Evolutionary conservation across 495 filamentous ascomycete genomes (phyloP).

Genomic region (Podospora fimiseda): DNA sequence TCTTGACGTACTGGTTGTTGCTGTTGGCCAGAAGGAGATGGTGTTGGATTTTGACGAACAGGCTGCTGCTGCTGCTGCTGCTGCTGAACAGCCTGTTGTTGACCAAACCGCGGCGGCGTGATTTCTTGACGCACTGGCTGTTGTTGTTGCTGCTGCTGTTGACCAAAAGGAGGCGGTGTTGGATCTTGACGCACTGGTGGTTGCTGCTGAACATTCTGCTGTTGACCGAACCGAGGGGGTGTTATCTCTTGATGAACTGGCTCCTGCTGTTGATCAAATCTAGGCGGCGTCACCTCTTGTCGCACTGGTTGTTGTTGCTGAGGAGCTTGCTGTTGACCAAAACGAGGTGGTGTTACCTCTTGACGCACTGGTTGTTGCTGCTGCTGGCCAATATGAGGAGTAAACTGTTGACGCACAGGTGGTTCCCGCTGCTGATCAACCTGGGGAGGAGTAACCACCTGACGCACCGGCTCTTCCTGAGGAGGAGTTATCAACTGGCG

Average conservation of each 20-base stretch:
- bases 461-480: too few relatives aligned
- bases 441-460: neutral
- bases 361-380: constrained; percentile 8
- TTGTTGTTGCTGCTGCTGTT: neutral
- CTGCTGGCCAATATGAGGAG: neutral
- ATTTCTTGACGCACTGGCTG: constrained; percentile 5
- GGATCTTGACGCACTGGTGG: constrained; percentile 8
- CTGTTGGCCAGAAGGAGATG: neutral
- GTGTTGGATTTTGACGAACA: constrained; percentile 5
- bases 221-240: neutral
- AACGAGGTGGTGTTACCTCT: constrained; percentile 14
- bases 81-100: constrained; percentile 1
- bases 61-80: constrained; percentile 10
- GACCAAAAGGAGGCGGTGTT: constrained; percentile 1
- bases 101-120: neutral
- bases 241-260: neutral
- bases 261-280: too few relatives aligned
- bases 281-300: too few relatives aligned
- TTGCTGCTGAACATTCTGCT: constrained; percentile 8
- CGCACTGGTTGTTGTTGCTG: neutral
- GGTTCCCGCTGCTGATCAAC: constrained; percentile 4
- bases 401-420: constrained; percentile 4
- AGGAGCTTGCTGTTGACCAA: neutral
- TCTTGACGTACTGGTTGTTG: neutral
- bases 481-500: too few relatives aligned